These are phyloP conservation scores for Millerago galiae DNA, from an alignment of 805 yeast genomes.

Conservation along the genomic window DNA sequence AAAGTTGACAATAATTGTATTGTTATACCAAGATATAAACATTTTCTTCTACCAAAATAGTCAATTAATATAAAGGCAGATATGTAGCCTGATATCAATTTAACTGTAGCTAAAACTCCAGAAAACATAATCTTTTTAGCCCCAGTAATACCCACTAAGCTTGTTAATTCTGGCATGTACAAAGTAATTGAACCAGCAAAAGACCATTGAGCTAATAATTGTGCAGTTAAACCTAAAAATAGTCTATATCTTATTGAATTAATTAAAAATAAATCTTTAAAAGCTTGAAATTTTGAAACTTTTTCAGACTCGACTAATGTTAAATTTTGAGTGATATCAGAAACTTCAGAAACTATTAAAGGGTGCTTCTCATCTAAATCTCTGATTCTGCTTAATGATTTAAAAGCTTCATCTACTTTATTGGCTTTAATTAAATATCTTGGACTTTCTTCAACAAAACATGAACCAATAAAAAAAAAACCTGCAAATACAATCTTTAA, in stretches of 20 bases:
- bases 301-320: slow-evolving; percentile 27
- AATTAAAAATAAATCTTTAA: slow-evolving; percentile 31
- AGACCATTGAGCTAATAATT: slow-evolving; percentile 52
- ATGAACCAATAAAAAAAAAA: slow-evolving; percentile 34
- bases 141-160: slow-evolving; percentile 39
- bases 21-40: slow-evolving; percentile 42
- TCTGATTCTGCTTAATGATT: slow-evolving; percentile 37
- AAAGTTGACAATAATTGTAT: slow-evolving; percentile 38
- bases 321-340: slow-evolving; percentile 39
- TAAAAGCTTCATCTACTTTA: slow-evolving; percentile 35
- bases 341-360: slow-evolving; percentile 42
- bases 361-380: slow-evolving; percentile 41
- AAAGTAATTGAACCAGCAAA: slow-evolving; percentile 52
- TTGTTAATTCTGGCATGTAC: slow-evolving; percentile 48
- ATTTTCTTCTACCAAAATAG: slow-evolving; percentile 43
- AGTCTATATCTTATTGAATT: slow-evolving; percentile 42
- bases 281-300: slow-evolving; percentile 19
- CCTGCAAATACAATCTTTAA: slow-evolving; percentile 44
- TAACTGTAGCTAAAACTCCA: slow-evolving; percentile 48
- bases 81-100: slow-evolving; percentile 41
- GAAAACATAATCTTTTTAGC: slow-evolving; percentile 39
- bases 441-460: slow-evolving; percentile 44
- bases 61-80: slow-evolving; percentile 51
- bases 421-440: slow-evolving; percentile 38
- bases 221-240: slow-evolving; percentile 35